phyloP scores from a whole-genome alignment of 176 grass and related monocot species.

The Saccharum spontaneum region DNA sequence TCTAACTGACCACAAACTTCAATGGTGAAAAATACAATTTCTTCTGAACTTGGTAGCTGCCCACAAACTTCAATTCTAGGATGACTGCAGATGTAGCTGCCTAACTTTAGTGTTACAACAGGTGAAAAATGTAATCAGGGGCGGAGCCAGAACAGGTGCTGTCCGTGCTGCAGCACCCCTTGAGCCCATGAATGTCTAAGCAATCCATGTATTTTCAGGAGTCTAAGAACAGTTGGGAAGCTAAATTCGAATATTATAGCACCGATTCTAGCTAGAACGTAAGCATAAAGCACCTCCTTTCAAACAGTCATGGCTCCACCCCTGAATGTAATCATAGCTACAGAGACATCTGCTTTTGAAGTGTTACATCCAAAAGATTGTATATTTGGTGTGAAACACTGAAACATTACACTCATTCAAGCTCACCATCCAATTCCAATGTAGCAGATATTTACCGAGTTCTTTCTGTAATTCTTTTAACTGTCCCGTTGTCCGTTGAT shows the following conservation, averaged over 20 bases:
- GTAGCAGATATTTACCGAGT: background rate
- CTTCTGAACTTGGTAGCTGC: background rate
- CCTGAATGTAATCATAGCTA: background rate
- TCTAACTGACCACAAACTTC: background rate
- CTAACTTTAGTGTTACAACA: conserved; percentile 9
- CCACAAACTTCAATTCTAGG: background rate
- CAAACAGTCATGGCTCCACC: background rate
- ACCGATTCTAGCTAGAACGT: background rate
- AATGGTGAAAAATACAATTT: conserved; percentile 8
- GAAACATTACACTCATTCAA: background rate
- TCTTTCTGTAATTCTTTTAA: background rate
- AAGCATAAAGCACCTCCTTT: background rate
- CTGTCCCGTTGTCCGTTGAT: background rate
- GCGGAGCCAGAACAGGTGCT: background rate
- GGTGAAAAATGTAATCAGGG: background rate
- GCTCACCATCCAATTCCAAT: background rate
- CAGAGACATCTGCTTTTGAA: background rate
- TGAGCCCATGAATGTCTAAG: background rate
- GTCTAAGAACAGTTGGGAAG: background rate
- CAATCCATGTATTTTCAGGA: background rate
- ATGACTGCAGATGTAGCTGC: background rate
- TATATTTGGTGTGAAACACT: background rate
- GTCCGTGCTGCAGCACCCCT: background rate
- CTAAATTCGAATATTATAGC: background rate
- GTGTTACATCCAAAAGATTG: background rate